Conservation (phyloP, 768 basidiomycete species). For the Xerocomellus intermedius region DNA sequence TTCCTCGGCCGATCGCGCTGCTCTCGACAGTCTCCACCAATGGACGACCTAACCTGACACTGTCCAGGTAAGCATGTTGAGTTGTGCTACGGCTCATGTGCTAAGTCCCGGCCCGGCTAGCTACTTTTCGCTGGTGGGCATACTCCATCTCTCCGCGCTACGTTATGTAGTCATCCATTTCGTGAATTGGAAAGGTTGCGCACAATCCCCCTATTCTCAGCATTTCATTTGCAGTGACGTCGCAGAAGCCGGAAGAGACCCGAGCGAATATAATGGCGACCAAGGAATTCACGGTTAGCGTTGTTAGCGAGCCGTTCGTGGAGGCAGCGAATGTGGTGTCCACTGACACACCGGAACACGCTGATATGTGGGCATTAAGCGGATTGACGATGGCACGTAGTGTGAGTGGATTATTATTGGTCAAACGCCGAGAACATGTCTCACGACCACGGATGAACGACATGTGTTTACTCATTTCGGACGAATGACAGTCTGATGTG, state of each 20-base stretch:
- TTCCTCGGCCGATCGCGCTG: conserved; percentile 62
- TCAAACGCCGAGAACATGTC: conserved; percentile 9
- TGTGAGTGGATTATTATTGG: conserved; percentile 37
- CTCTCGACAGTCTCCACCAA: conserved; percentile 55
- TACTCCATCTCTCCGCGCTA: conserved; percentile 14
- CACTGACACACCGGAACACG: conserved; percentile 51
- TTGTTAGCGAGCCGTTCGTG: conserved; percentile 65
- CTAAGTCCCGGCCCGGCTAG: conserved; percentile 25
- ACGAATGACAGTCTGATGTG: conserved; percentile 40
- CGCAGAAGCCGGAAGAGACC: conserved; percentile 54
- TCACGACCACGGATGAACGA: conserved; percentile 4
- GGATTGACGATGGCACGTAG: conserved; percentile 55
- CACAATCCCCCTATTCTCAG: conserved; percentile 67
- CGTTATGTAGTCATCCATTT: conserved; percentile 8
- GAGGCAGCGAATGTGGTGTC: conserved; percentile 57
- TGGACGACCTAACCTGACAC: conserved; percentile 59
- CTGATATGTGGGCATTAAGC: conserved; percentile 60
- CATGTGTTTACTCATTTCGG: conserved; percentile 10
- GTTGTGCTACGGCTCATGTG: conserved; percentile 6
- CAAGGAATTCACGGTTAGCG: conserved; percentile 68
- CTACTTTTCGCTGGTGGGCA: conserved; percentile 61
- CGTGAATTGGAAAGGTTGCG: conserved; percentile 38
- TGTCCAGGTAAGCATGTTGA: conserved; percentile 52
- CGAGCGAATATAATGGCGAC: conserved; percentile 61
- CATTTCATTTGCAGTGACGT: conserved; percentile 53